phyloP scores from a whole-genome alignment of 768 basidiomycete genomes.

The Cystofilobasidium capitatum region DNA sequence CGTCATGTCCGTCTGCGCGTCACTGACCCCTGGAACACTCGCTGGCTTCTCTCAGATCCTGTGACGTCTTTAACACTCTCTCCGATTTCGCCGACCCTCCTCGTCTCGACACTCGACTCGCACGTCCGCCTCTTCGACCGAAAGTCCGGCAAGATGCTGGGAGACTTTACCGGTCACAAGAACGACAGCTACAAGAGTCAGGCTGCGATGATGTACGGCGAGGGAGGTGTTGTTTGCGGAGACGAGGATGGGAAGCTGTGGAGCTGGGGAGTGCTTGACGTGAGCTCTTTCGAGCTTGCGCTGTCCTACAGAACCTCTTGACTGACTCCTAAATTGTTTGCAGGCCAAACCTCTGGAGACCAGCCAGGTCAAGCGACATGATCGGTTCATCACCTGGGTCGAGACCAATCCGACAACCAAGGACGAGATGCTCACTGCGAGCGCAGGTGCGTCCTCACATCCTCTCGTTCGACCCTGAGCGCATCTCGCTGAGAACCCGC shows the following conservation, averaged over 20 bases:
- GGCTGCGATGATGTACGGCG: conserved; percentile 71
- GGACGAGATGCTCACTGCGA: conserved; percentile 76
- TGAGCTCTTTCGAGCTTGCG: conserved; percentile 39
- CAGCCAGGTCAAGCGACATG: conserved; percentile 54
- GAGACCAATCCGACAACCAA: conserved; percentile 76
- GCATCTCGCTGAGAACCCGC: too few species aligned
- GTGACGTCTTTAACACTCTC: conserved; percentile 75
- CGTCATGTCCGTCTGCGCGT: not conserved
- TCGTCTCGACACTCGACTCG: conserved; percentile 75
- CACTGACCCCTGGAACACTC: not conserved
- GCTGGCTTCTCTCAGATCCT: conserved; percentile 50
- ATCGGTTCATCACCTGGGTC: conserved; percentile 80
- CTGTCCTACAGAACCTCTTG: too few species aligned
- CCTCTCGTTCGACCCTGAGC: too few species aligned
- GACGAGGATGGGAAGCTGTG: conserved; percentile 84
- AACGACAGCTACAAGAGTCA: conserved; percentile 68
- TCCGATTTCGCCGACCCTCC: conserved; percentile 47
- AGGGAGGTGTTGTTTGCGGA: conserved; percentile 71
- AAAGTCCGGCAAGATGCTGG: conserved; percentile 59
- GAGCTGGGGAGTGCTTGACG: conserved; percentile 89
- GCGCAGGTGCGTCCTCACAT: conserved; percentile 44
- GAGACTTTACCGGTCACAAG: conserved; percentile 68
- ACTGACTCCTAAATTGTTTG: not conserved
- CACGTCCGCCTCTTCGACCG: conserved; percentile 78
- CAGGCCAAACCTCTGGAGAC: conserved; percentile 1